phyloP scores from a whole-genome alignment of 2,329 filamentous ascomycete genomes.

The Cryphonectria carpinicola region DNA sequence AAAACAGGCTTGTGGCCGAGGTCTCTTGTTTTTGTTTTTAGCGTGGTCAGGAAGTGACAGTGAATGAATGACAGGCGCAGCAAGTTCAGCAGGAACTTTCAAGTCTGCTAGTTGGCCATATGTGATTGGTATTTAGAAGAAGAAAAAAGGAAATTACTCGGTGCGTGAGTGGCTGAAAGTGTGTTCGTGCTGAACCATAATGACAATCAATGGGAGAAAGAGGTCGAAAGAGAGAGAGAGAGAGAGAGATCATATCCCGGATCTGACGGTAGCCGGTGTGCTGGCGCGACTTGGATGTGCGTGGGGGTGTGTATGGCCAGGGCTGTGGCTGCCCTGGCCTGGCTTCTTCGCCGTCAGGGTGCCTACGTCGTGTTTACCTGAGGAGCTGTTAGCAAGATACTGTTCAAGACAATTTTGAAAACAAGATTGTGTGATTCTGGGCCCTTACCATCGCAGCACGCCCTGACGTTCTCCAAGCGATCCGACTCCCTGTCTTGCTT shows the following conservation, averaged over 20 bases:
- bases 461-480: constrained; percentile 89
- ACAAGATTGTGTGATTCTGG: neutral
- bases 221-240: no score
- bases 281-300: constrained; percentile 25
- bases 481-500: constrained; percentile 76
- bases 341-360: constrained; percentile 56
- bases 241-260: constrained; percentile 30
- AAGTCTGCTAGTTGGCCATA: constrained; percentile 13
- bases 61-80: constrained; percentile 6
- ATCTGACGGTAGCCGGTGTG: constrained; percentile 32
- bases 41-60: constrained; percentile 9
- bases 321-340: constrained; percentile 44
- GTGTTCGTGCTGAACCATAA: constrained; percentile 1
- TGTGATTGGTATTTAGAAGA: constrained; percentile 20
- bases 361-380: constrained; percentile 76
- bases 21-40: neutral
- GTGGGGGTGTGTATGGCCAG: constrained; percentile 36
- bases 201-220: neutral
- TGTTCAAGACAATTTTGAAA: neutral
- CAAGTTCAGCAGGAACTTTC: neutral
- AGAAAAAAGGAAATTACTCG: constrained; percentile 24
- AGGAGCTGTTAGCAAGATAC: neutral
- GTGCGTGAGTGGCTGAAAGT: constrained; percentile 16
- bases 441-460: constrained; percentile 92
- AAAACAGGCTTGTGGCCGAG: constrained; percentile 6